Evolutionary conservation across 257 asterid genomes (phyloP), one percentile per base, ranked within the genome.

Genomic region (Nicotiana otophora): DNA sequence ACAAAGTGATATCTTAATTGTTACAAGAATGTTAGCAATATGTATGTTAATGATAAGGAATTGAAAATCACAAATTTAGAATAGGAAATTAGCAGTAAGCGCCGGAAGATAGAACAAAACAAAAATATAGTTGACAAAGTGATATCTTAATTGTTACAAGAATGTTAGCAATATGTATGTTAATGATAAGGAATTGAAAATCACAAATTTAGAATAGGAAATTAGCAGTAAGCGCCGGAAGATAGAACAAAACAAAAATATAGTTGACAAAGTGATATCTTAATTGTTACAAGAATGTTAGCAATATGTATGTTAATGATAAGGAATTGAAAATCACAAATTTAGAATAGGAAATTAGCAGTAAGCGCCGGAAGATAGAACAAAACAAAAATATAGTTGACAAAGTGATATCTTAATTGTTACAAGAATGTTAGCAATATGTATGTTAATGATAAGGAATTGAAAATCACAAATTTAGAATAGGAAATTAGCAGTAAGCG

Each of bases 181-280:
- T 65, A 10, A 30, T 65, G 23, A 30, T 65, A 30, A 28, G 4
- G 69, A 64, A 64, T 28, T 64, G 31, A 63, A 39, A 63, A 26
- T 12, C 63, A 81, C 67, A 53, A 15, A 54, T 15, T 78, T 76
- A 83, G 34, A 28, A 81, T 34, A 55, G n/a, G n/a, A n/a, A n/a
- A n/a, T n/a, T n/a, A n/a, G 33, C 11, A 10, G 1, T 5, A 64
- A 64, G 10, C 72, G 16, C 72, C 42, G 11, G 72, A 64, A 64
- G 19, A 64, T 28, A 19, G 33, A 34, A 64, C n/a, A 28, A 28
- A 28, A 64, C 72, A 15, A 65, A 62, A 30, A 30, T 4, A 10
- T 65, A 30, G 42, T 30, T 65, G 42, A 30, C 20, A 65, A 30
- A 64, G 3, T 26, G 20, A 65, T 65, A 65, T 30, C 31, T 15